Evolutionary conservation across 331 rosid genomes (phyloP), one percentile per base, ranked within the genome.

Genomic region (Acacia pycnantha): DNA sequence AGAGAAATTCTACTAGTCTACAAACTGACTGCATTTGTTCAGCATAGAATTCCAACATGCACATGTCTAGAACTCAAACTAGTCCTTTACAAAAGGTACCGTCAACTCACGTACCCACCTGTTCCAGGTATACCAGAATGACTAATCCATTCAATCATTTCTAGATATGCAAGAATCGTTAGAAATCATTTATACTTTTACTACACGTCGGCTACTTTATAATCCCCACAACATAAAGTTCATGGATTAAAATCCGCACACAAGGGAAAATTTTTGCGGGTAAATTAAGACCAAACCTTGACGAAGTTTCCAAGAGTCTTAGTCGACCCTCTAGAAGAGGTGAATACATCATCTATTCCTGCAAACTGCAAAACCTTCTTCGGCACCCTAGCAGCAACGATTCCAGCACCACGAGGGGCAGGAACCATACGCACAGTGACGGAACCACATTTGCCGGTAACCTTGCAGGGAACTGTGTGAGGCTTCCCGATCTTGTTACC

Each of bases 401-500:
- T 90, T 2, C 94, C 94, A 19, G 92, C 85, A 12, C 94, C 94
- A 43, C 94, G 89, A 11, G 94, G 94, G 8, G 94, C 94, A 0
- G 92, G 94, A 48, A 90, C 89, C 90, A 90, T 86, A 14, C 92
- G 74, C 11, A 88, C 92, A 1, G 90, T 88, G 11, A 90, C 94
- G 1, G 92, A 88, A 2, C 94, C 94, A 75, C 94, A 90, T 82
- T 88, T 90, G 0, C 94, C 94, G 6, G 92, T 90, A 11, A 88
- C 92, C 88, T 90, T 87, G 31, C 92, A 88, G 4, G 94, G 94
- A 11, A 88, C 94, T 0, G 94, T 90, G 58, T 90, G 94, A 3
- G 94, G 92, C 59, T 85, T 88, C 8, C 94, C 94, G 51, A 90
- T 90, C 87, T 88, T 90, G 88, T 88, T 90, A 3, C 94, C 94